Evolutionary conservation across 2,329 filamentous ascomycete species (phyloP), one percentile per base, ranked within the genome.

Genomic region (Aspergillus sp.): DNA sequence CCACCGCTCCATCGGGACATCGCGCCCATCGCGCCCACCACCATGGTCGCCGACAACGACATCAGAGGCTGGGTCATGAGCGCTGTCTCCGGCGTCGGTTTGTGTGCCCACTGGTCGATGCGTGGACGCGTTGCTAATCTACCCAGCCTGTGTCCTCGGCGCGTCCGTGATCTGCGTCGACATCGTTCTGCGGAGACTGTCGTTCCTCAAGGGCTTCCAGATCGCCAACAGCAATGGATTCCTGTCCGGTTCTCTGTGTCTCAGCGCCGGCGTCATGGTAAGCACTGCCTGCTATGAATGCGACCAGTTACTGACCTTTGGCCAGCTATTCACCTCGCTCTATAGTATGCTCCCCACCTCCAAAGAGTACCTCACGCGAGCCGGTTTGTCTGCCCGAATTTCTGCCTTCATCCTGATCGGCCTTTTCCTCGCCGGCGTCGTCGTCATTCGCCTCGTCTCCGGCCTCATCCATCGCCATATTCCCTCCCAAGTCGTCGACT

Each of bases 241-340:
- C 55, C 70, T 95, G 4, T 88, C 88, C 1, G 78, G 79, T 14
- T 95, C 89, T 0, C 64, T 96, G 39, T 94, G 88, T 60, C 64
- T 98, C 43, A 95, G 86, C 56, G 94, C 94, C 46, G 89, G 91
- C 26, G 88, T 96, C 28, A 93, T 98, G 86, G 88, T 94, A 60
- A 44, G 75, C 28, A 15, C 16, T 6, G 12, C 12, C 24, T 36
- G 13, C 17, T 11, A 28, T 22, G 31, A 27, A 26, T 11, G 41
- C n/a, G 24, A 41, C 27, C 35, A 29, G 32, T 36, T 30, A 28
- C 26, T 24, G 16, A 13, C 24, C 24, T 8, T 8, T 26, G 10
- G 19, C 19, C 24, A 94, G 86, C 73, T 94, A 25, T 95, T 94
- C 60, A 94, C 88, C 22, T 80, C 89, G 1, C 64, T 96, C 17